Base-by-base conservation (phyloP, 148 eudicot genomes). In the Rhododendron henanense region DNA sequence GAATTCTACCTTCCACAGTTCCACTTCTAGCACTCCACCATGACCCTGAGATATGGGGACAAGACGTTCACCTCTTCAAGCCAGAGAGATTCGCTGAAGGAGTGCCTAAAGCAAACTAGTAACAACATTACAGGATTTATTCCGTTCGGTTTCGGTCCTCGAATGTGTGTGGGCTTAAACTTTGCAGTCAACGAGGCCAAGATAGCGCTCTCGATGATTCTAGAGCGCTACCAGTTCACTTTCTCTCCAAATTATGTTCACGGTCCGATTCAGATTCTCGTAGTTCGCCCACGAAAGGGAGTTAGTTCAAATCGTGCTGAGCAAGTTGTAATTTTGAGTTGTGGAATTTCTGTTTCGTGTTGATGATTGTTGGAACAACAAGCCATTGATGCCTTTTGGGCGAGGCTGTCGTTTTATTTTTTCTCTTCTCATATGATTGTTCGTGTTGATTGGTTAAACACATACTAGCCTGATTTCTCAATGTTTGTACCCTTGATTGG, bases 21-120 rank as follows among this genome's bases (percentile, higher is more conserved):
- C 31, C 31, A 31, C 31, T 41, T 28, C n/a, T 80, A 5, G 67
- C 65, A 15, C 65, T 80, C 6, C 83, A 80, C 65, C 83, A 80
- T 53, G 23, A 51, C 51, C 67, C 65, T 53, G 23, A 80, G 15
- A 80, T 80, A 80, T 41, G 83, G 83, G 83, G 83, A 53, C 21
- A 50, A 41, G 44, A 41, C 6, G 44, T 41, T 41, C 6, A 41
- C 6, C 44, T 41, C 6, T 41, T 41, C 44, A 41, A 41, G 44
- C 44, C 6, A 41, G 44, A 41, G 44, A 41, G 44, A 41, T 41
- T 41, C 44, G 44, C n/a, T 14, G 83, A 80, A 13, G 83, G 83
- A 28, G 67, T 80, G 67, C 67, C 65, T 53, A 80, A 80, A 31
- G 83, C 83, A 1, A 4, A 31, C 67, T 3, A 80, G 28, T 9